A percentile compares a stretch with the other conserved stretches of the same genome.
These are phyloP conservation scores for Bipolaris oryzae DNA, from an alignment of 2,329 filamentous ascomycete species.

Conservation along the genomic window DNA sequence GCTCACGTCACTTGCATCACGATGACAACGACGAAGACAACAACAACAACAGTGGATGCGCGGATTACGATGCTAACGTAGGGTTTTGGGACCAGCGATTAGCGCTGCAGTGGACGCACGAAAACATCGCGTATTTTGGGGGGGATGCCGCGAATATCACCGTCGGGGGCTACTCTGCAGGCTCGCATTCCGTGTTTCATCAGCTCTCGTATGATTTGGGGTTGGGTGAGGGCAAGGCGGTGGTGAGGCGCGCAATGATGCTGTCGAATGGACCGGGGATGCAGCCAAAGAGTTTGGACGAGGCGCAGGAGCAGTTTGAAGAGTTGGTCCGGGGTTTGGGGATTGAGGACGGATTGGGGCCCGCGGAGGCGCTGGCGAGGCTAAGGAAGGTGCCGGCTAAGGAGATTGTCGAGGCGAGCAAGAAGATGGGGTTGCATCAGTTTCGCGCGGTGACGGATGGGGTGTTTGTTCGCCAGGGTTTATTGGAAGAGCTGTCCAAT, in stretches of 20 bases:
- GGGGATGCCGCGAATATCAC: slow-evolving; percentile 60
- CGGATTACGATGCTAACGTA: slow-evolving; percentile 52
- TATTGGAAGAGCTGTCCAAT: slow-evolving; percentile 56
- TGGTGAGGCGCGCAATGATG: slow-evolving; percentile 61
- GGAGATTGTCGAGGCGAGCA: slow-evolving; percentile 52
- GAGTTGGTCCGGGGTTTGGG: slow-evolving; percentile 54
- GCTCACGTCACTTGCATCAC: slow-evolving; percentile 58
- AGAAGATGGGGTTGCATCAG: slow-evolving; percentile 56
- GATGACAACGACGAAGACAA: no score
- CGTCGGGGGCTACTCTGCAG: slow-evolving; percentile 62
- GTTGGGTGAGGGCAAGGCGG: slow-evolving; percentile 51
- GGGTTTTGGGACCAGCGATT: slow-evolving; percentile 65
- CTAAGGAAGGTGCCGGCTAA: slow-evolving; percentile 51
- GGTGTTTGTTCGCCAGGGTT: slow-evolving; percentile 52
- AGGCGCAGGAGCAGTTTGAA: slow-evolving; percentile 60
- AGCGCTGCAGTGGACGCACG: slow-evolving; percentile 62
- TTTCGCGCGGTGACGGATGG: slow-evolving; percentile 61
- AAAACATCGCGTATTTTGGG: slow-evolving; percentile 59
- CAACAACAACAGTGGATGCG: slow-evolving; percentile 44
- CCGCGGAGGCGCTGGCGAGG: slow-evolving; percentile 53
- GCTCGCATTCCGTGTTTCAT: slow-evolving; percentile 62
- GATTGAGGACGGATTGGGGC: slow-evolving; percentile 51
- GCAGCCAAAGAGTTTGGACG: slow-evolving; percentile 56
- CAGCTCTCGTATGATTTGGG: slow-evolving; percentile 63
- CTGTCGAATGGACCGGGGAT: slow-evolving; percentile 60